Evolutionary conservation across 306 rosid species (phyloP), one percentile per base, ranked within the genome.

Genomic region (Inga oerstediana): DNA sequence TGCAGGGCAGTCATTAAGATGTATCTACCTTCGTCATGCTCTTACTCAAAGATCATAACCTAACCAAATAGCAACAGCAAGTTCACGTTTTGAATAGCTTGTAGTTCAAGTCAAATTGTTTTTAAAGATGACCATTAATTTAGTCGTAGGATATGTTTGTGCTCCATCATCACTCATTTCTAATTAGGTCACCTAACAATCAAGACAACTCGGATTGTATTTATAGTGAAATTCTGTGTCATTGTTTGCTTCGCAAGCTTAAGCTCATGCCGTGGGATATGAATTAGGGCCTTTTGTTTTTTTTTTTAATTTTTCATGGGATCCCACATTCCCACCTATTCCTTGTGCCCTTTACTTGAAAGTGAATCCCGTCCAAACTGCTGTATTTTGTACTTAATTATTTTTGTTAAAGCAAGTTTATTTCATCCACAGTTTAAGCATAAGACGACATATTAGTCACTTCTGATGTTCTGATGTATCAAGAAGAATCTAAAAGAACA

Each of bases 41-140:
- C 73, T 87, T 48, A 78, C 75, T 76, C 81, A 72, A 6, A 85
- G 87, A 87, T 85, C 87, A 88, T 91, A 90, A 89, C 85, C 98
- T 90, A 93, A 93, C 98, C 86, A 80, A 75, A 76, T 87, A 93
- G 94, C 88, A 80, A 90, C 91, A 91, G 90, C 72, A 41, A 58
- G 67, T 59, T 81, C 88, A 66, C 81, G 83, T 84, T 88, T 88
- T 80, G 83, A 87, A 74, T 89, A 91, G 94, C 86, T 48, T 86
- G 88, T 90, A 89, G 94, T 82, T 88, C 76, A 86, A 82, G 79
- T 88, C 76, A 86, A 81, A 72, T 84, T 84, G 73, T 79, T 76
- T 39, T 79, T 13, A 24, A 69, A 86, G 85, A 80, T 85, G 70
- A 76, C 82, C 77, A 44, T 77, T 79, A 73, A 48, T 87, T 84